Evolutionary conservation across 148 eudicot species (phyloP).

Genomic region (Rhododendron williamsianum): DNA sequence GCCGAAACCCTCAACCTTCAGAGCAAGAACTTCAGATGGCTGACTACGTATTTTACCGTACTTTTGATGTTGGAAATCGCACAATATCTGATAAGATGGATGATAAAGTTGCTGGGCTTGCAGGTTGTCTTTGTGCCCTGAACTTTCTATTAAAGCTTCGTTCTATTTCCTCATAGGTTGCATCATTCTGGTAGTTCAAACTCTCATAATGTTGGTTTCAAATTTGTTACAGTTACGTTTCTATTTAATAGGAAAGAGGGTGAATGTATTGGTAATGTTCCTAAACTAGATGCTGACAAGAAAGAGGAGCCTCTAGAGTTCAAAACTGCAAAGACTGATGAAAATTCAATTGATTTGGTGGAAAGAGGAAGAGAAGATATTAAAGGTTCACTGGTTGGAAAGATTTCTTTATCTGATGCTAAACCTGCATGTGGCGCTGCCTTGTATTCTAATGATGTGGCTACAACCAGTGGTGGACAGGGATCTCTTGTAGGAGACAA

Average conservation of each 20-base stretch:
- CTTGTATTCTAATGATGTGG: neutral
- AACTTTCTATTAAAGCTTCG: conserved; percentile 5
- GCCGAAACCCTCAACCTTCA: conserved; percentile 65
- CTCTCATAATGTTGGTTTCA: conserved; percentile 20
- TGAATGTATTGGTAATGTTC: conserved; percentile 16
- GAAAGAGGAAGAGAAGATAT: conserved; percentile 9
- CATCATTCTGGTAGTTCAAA: conserved; percentile 8
- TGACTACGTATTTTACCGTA: conserved; percentile 63
- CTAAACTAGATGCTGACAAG: conserved; percentile 17
- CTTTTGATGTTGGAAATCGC: conserved; percentile 58
- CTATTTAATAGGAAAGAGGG: conserved; percentile 52
- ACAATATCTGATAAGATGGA: conserved; percentile 54
- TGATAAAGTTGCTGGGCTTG: conserved; percentile 38
- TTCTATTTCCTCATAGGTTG: conserved; percentile 16
- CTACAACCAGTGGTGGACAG: neutral
- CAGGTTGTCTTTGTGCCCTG: conserved; percentile 35
- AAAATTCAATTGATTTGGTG: conserved; percentile 2
- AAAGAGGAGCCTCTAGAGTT: conserved; percentile 24
- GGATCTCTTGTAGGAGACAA: conserved; percentile 1
- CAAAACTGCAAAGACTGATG: conserved; percentile 6
- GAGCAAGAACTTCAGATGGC: conserved; percentile 47
- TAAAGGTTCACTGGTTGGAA: no score
- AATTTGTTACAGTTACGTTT: conserved; percentile 54
- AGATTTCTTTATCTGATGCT: neutral
- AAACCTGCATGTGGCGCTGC: conserved; percentile 13